phyloP scores from a whole-genome alignment of 495 filamentous ascomycete species.

The Podospora tetraspora region DNA sequence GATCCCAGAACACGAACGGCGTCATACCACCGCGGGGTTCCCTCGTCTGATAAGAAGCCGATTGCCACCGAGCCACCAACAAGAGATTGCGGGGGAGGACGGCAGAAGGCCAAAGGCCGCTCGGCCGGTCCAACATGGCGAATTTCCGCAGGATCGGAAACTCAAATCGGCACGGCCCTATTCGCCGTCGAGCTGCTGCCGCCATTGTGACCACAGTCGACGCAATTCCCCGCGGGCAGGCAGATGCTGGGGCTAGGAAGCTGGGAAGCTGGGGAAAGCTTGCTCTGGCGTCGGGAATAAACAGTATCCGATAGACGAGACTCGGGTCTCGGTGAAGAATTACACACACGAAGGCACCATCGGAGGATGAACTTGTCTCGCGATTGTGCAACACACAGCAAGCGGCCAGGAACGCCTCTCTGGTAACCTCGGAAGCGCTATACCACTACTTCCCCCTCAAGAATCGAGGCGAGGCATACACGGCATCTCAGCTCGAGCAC shows the following conservation, averaged over 20 bases:
- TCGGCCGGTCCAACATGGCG: not conserved
- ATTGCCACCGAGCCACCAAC: constrained; percentile 1
- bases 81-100: not conserved
- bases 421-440: too few relatives aligned
- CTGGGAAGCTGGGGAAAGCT: not conserved
- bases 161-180: constrained; percentile 10
- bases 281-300: not conserved
- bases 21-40: constrained; percentile 3
- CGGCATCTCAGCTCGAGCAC: not conserved
- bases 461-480: not conserved
- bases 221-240: not conserved
- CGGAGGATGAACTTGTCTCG: not conserved
- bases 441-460: too few relatives aligned
- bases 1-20: not conserved
- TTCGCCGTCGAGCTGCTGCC: constrained; percentile 6
- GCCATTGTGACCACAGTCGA: constrained; percentile 6
- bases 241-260: not conserved
- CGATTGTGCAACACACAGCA: not conserved
- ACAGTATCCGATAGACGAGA: not conserved
- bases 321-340: not conserved
- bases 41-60: constrained; percentile 7
- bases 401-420: too few relatives aligned
- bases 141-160: constrained; percentile 9
- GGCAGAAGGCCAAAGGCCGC: not conserved
- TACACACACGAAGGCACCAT: not conserved